Evolutionary conservation across 306 rosid genomes (phyloP).

Genomic region (Cicer arietinum): DNA sequence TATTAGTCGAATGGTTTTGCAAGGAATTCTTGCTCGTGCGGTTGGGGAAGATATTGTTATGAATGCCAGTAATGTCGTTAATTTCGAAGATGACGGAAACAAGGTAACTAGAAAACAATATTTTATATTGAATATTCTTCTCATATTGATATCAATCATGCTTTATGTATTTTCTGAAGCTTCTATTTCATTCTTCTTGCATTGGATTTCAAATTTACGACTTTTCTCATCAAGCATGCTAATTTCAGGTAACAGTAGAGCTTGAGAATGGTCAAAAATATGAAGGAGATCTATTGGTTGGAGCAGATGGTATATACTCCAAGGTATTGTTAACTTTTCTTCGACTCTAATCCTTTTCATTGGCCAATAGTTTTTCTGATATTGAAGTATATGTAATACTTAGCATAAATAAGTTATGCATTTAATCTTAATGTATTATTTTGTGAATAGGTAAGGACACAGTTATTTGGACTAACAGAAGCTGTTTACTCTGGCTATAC

Average conservation of each 20-base stretch:
- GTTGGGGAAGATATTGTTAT: constrained; percentile 77
- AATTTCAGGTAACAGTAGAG: constrained; percentile 75
- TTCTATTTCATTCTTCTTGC: constrained; percentile 37
- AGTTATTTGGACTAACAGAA: constrained; percentile 74
- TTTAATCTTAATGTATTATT: constrained; percentile 24
- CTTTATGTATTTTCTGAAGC: constrained; percentile 25
- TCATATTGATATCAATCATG: background rate
- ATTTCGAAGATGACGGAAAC: constrained; percentile 73
- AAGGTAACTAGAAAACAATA: constrained; percentile 61
- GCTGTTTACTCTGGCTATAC: constrained; percentile 88
- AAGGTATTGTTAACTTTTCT: constrained; percentile 59
- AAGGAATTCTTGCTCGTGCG: constrained; percentile 86
- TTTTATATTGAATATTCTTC: constrained; percentile 40
- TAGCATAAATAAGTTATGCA: constrained; percentile 9
- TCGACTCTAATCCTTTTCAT: constrained; percentile 18
- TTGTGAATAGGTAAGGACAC: constrained; percentile 72
- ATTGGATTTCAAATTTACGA: constrained; percentile 16
- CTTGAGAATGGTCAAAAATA: constrained; percentile 83
- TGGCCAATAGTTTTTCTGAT: constrained; percentile 11
- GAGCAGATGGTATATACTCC: constrained; percentile 98
- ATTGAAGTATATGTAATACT: background rate
- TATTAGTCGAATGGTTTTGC: constrained; percentile 85
- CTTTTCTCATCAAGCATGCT: constrained; percentile 34
- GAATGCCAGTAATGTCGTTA: constrained; percentile 83
- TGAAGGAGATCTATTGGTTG: constrained; percentile 93